These are phyloP conservation scores for Pestalotiopsis fici DNA, from an alignment of 2,329 filamentous ascomycete genomes.

Conservation along the genomic window DNA sequence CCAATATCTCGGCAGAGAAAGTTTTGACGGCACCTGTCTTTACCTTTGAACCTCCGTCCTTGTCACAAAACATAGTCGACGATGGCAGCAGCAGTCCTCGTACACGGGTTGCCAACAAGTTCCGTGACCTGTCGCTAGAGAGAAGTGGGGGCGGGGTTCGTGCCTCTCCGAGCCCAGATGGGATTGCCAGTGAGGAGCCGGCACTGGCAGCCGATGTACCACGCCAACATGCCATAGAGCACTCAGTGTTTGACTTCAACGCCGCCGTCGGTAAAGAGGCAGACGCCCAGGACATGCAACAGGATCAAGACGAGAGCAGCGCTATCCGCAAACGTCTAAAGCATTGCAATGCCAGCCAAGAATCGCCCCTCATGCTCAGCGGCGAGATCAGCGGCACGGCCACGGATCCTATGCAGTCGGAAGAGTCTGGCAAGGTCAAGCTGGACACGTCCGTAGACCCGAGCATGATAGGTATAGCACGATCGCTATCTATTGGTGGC, in stretches of 20 bases:
- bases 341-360: slow-evolving; percentile 26
- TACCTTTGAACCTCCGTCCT: slow-evolving; percentile 42
- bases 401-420: slow-evolving; percentile 14
- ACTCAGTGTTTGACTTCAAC: slow-evolving; percentile 28
- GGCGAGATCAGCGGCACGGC: slow-evolving; percentile 14
- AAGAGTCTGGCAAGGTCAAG: slow-evolving; percentile 15
- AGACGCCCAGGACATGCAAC: slow-evolving; percentile 23
- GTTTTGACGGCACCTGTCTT: slow-evolving; percentile 32
- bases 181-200: slow-evolving; percentile 7
- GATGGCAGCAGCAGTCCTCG: slow-evolving; percentile 55
- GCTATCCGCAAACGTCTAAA: slow-evolving; percentile 39
- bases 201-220: slow-evolving; percentile 15
- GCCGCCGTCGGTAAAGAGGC: slow-evolving; percentile 13
- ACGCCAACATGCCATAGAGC: slow-evolving; percentile 7
- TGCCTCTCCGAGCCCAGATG: slow-evolving; percentile 17
- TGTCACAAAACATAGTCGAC: slow-evolving; percentile 24
- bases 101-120: slow-evolving; percentile 51
- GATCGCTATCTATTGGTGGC: slow-evolving; percentile 16
- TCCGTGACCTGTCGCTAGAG: slow-evolving; percentile 50
- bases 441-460: slow-evolving; percentile 24
- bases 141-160: slow-evolving; percentile 45
- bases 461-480: slow-evolving; percentile 15
- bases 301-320: slow-evolving; percentile 30
- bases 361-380: slow-evolving; percentile 9
- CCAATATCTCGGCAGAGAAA: slow-evolving; percentile 12